These are phyloP conservation scores for Cudoniella acicularis DNA, from an alignment of 495 filamentous ascomycete species.

Conservation along the genomic window DNA sequence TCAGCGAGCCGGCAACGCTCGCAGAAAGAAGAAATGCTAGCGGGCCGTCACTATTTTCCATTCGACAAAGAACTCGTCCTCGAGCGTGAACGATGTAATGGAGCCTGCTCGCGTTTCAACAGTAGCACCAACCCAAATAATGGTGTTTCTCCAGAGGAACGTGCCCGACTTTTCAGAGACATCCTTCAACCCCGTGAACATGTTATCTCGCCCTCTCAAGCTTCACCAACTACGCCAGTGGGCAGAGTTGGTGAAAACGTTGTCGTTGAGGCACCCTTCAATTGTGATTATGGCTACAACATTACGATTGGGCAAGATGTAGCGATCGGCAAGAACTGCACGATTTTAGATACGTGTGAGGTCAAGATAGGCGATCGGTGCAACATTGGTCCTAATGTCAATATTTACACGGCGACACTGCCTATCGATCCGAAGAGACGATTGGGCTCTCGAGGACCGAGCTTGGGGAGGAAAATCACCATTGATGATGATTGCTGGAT, in stretches of 20 bases:
- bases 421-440: slow-evolving; percentile 72
- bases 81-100: slow-evolving; percentile 83
- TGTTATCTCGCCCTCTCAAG: slow-evolving; percentile 41
- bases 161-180: slow-evolving; percentile 73
- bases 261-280: slow-evolving; percentile 84
- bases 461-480: slow-evolving; percentile 65
- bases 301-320: slow-evolving; percentile 85
- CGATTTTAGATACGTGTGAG: slow-evolving; percentile 74
- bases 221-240: slow-evolving; percentile 44
- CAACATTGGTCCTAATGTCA: slow-evolving; percentile 83
- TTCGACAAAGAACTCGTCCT: slow-evolving; percentile 74
- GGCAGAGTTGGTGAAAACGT: slow-evolving; percentile 75
- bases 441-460: slow-evolving; percentile 68
- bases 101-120: slow-evolving; percentile 85
- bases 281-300: slow-evolving; percentile 95
- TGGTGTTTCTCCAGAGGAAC: slow-evolving; percentile 73
- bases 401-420: slow-evolving; percentile 73
- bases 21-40: slow-evolving; percentile 94
- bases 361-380: slow-evolving; percentile 75
- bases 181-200: slow-evolving; percentile 54
- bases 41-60: slow-evolving; percentile 74
- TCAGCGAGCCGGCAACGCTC: slow-evolving; percentile 44
- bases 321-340: slow-evolving; percentile 80
- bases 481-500: slow-evolving; percentile 92
- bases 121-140: slow-evolving; percentile 76